Evolutionary conservation across 106 monocot species (phyloP).

Genomic region (Dendrobium chrysotoxum): DNA sequence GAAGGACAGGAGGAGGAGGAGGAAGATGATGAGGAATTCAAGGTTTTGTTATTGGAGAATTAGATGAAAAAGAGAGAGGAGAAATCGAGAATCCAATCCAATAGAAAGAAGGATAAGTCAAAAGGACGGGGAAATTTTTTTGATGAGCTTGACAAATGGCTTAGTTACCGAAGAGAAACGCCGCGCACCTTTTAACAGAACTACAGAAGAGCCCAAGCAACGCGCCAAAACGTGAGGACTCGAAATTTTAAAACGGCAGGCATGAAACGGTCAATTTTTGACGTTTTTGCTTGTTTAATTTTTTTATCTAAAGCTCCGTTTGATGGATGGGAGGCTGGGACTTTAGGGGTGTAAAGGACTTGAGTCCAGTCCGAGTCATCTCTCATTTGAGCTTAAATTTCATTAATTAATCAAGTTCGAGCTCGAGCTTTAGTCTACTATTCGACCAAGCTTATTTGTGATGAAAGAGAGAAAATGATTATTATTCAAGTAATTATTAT

Average conservation of each 20-base stretch:
- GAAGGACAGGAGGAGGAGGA: neutral
- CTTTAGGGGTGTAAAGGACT: too few species aligned
- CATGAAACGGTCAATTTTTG: slow-evolving; percentile 5
- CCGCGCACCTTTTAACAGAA: neutral
- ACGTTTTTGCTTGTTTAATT: neutral
- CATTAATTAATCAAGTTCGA: too few species aligned
- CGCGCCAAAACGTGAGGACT: neutral
- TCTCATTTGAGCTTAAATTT: too few species aligned
- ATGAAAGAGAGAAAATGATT: too few species aligned
- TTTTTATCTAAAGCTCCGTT: too few species aligned
- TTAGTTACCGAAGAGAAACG: neutral
- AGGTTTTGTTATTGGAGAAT: neutral
- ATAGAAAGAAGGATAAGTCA: neutral
- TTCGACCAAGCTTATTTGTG: too few species aligned
- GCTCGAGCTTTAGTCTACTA: too few species aligned
- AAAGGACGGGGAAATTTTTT: neutral
- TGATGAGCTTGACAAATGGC: neutral
- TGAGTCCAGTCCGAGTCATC: too few species aligned
- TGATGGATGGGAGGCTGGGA: too few species aligned
- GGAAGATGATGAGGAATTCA: neutral
- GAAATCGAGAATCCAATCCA: neutral
- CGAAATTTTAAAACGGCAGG: neutral
- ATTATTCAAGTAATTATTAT: too few species aligned
- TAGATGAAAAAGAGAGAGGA: neutral
- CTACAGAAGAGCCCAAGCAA: neutral